These are phyloP conservation scores for Vanderwaltozyma tropicalis DNA, from an alignment of 805 yeast species.

Conservation along the genomic window DNA sequence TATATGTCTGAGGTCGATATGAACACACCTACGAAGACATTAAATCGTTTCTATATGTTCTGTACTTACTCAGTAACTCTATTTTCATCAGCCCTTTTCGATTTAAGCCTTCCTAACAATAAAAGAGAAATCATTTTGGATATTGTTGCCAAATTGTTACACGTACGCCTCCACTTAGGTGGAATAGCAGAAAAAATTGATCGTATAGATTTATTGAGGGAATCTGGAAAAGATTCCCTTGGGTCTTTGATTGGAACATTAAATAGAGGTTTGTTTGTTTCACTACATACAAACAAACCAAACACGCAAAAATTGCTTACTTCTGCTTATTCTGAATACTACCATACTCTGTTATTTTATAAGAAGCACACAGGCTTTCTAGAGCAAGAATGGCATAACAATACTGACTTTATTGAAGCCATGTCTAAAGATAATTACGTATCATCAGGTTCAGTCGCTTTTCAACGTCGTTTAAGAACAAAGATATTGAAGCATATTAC, in stretches of 20 bases:
- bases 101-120: slow-evolving; percentile 20
- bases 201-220: slow-evolving; percentile 13
- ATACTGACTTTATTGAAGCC: slow-evolving; percentile 32
- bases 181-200: slow-evolving; percentile 19
- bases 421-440: slow-evolving; percentile 45
- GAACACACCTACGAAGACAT: slow-evolving; percentile 20
- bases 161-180: slow-evolving; percentile 28
- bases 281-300: slow-evolving; percentile 41
- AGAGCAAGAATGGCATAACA: slow-evolving; percentile 10
- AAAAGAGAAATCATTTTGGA: slow-evolving; percentile 31
- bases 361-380: slow-evolving; percentile 16
- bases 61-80: slow-evolving; percentile 29
- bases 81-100: slow-evolving; percentile 30
- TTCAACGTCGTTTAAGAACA: slow-evolving; percentile 53
- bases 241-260: slow-evolving; percentile 30
- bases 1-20: slow-evolving; percentile 16
- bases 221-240: slow-evolving; percentile 25
- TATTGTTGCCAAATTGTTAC: slow-evolving; percentile 32
- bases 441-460: slow-evolving; percentile 62
- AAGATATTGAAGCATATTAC: slow-evolving; percentile 21
- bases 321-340: slow-evolving; percentile 28
- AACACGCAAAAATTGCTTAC: slow-evolving; percentile 41
- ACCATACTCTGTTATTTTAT: slow-evolving; percentile 11
- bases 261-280: slow-evolving; percentile 43
- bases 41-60: slow-evolving; percentile 29